Evolutionary conservation across 169 alveolate species (phyloP), one percentile per base, ranked within the genome.

Genomic region (Besnoitia besnoiti): DNA sequence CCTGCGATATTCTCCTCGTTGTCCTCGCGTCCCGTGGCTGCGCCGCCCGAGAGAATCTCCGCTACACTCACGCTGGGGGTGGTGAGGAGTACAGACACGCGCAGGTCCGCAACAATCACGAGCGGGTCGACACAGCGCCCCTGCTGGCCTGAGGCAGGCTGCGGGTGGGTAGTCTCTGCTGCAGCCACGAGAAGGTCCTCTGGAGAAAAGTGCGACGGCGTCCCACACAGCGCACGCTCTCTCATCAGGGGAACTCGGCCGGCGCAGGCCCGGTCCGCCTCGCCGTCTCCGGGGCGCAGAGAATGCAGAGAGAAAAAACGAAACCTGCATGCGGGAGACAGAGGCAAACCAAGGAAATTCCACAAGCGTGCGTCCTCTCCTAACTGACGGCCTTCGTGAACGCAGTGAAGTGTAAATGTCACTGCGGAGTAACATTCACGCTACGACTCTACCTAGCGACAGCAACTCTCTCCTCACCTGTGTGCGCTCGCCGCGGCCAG

Each of bases 91-190:
- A 77, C 87, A 42, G 87, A 77, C 40, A 77, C 59, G 2, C 14
- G 12, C 61, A 77, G 37, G 55, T 77, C 87, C n/a, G 87, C 87
- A 30, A 35, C 33, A 30, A 77, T 37, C 27, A 77, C 87, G 30
- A 35, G 55, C 3, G 87, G 87, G 61, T 77, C 87, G 33, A 39
- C 87, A 27, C 87, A 77, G 61, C 40, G 14, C 39, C 80, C 3
- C 44, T 10, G 46, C 27, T 73, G 16, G 40, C n/a, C 40, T 24
- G 82, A 16, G 82, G 16, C 82, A 10, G 27, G 39, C 46, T 55
- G 33, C 24, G 67, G 12, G 1, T 3, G 12, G 7, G 12, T 55
- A 19, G 67, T 16, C 1, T 21, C 12, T 55, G 67, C 12, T 5
- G 67, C 12, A 55, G 27, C 24, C 5, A 3, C 12, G 12, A 8